A percentile compares a stretch with the other conserved stretches of the same genome.
These are phyloP conservation scores for Zygotorulaspora mrakii DNA, from an alignment of 1,139 yeast species.

Conservation along the genomic window DNA sequence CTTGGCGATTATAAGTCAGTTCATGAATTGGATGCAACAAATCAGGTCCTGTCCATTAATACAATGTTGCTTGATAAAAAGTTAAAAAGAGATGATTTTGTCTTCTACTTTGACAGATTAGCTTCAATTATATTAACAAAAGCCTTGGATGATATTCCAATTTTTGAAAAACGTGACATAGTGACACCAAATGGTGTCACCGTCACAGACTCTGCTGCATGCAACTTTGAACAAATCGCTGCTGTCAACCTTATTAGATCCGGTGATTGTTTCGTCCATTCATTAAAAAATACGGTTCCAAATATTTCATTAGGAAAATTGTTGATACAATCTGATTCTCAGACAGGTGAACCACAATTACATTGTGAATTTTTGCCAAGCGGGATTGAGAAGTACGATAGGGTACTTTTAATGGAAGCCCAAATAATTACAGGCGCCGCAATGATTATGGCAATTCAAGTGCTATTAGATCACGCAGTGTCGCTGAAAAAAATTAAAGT, in stretches of 20 bases:
- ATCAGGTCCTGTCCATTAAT: conserved; percentile 69
- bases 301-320: conserved; percentile 77
- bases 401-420: conserved; percentile 73
- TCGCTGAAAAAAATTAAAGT: conserved; percentile 58
- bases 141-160: conserved; percentile 53
- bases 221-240: conserved; percentile 46
- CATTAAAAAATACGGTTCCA: conserved; percentile 72
- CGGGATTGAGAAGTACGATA: conserved; percentile 37
- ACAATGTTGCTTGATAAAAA: conserved; percentile 58
- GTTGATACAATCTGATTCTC: conserved; percentile 79
- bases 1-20: conserved; percentile 21
- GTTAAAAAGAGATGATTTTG: conserved; percentile 69
- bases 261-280: conserved; percentile 85
- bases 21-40: conserved; percentile 49
- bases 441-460: conserved; percentile 89
- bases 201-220: conserved; percentile 43
- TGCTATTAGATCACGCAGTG: conserved; percentile 79
- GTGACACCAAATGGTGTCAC: conserved; percentile 45
- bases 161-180: conserved; percentile 32
- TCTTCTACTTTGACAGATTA: conserved; percentile 79
- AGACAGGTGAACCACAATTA: conserved; percentile 89
- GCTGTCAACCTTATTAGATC: conserved; percentile 83
- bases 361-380: conserved; percentile 67
- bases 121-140: conserved; percentile 63
- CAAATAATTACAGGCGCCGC: conserved; percentile 93